Evolutionary conservation across 2,329 filamentous ascomycete species (phyloP), one percentile per base, ranked within the genome.

Genomic region (Zymoseptoria passerinii): DNA sequence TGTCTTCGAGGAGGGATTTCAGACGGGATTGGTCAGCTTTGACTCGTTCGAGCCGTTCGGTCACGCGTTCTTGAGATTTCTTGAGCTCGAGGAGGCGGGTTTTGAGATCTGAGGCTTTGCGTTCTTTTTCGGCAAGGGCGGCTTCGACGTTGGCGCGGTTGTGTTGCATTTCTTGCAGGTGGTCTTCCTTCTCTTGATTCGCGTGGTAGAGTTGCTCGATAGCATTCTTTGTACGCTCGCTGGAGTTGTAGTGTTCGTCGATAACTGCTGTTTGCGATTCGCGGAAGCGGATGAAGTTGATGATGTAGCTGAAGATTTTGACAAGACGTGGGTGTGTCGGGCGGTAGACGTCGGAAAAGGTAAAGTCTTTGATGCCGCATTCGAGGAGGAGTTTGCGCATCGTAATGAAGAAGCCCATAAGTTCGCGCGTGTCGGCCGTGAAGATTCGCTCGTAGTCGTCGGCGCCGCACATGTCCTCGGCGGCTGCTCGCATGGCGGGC

Each of bases 221-320:
- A 61, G 88, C 85, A 55, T 86, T 80, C 75, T 96, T 96, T 1
- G 89, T 92, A 59, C 83, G 84, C 74, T 96, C 90, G 10, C 89
- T 84, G 68, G 90, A 92, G 78, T 96, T 94, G 77, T 94, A 94
- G 75, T 97, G 89, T 72, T 95, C 85, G 72, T 96, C 92, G 63
- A 97, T 96, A 28, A 94, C 85, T 48, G 80, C 79, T 1, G 91
- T 95, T 74, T 97, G 92, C 62, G 88, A 91, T 76, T 96, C 92
- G 67, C 94, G 88, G 76, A 97, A 99, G 55, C 94, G 86, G 66
- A 97, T 92, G 75, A 99, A 99, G 76, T 99, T 99, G 79, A 99
- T 99, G 63, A 97, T 83, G 75, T 96, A 96, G 64, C 90, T 95
- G 73, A 99, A 94, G 69, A 97, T 95, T 77, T 94, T 95, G 69